Percentiles rank a stretch among this genome's conserved stretches.
These are phyloP conservation scores for Sinapis alba DNA, from an alignment of 441 rosid species.

Conservation along the genomic window DNA sequence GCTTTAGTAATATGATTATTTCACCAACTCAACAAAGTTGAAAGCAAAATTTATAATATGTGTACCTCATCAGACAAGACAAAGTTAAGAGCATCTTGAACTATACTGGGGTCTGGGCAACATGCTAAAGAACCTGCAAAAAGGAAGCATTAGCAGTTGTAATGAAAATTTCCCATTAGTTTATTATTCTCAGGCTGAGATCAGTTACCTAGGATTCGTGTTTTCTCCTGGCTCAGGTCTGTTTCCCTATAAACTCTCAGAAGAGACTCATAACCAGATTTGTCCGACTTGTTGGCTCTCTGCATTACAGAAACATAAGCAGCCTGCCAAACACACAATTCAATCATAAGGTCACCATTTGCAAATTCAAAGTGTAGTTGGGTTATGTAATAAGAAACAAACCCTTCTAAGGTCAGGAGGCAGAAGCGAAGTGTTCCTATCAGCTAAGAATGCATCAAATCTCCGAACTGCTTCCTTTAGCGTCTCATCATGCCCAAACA, in stretches of 20 bases:
- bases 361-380: background rate
- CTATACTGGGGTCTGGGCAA: constrained; percentile 64
- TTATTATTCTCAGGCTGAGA: background rate
- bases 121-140: constrained; percentile 73
- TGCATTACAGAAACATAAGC: constrained; percentile 91
- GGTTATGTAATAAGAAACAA: constrained; percentile 12
- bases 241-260: constrained; percentile 86
- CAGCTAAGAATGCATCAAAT: constrained; percentile 72
- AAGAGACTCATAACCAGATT: constrained; percentile 76
- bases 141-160: constrained; percentile 1
- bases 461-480: constrained; percentile 70
- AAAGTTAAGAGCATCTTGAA: constrained; percentile 78
- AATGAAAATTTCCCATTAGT: background rate
- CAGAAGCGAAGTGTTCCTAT: constrained; percentile 82
- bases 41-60: background rate
- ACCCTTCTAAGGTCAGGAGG: constrained; percentile 95
- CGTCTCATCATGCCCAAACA: constrained; percentile 70
- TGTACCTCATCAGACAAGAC: constrained; percentile 75
- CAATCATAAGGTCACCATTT: constrained; percentile 4
- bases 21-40: background rate
- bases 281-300: constrained; percentile 62
- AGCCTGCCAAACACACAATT: constrained; percentile 58
- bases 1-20: background rate
- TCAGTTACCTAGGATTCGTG: constrained; percentile 73
- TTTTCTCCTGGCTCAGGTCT: constrained; percentile 93